These are phyloP conservation scores for Apostasia shenzhenica DNA, from an alignment of 106 monocot genomes.

Conservation along the genomic window DNA sequence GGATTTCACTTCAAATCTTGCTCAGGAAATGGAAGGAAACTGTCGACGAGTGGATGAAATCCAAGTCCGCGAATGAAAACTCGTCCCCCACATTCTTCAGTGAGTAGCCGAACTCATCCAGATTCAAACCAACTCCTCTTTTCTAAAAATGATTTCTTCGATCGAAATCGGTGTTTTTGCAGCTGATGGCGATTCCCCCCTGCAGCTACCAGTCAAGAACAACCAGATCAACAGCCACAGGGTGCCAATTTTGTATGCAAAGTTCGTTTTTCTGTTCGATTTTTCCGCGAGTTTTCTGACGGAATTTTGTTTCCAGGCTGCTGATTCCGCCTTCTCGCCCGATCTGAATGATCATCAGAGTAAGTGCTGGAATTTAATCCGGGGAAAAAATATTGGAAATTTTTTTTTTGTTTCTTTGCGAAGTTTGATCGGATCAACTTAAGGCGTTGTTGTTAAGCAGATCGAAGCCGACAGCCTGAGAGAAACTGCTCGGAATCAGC, in stretches of 20 bases:
- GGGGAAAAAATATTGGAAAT: no score
- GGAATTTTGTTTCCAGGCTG: slow-evolving; percentile 18
- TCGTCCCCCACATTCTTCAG: slow-evolving; percentile 32
- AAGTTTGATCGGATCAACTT: not conserved
- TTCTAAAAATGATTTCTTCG: slow-evolving; percentile 1
- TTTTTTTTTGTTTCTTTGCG: no score
- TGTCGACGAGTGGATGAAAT: slow-evolving; percentile 57
- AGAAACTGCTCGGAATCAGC: slow-evolving; percentile 12
- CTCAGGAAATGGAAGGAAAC: slow-evolving; percentile 64
- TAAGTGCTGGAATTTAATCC: not conserved
- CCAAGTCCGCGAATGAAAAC: slow-evolving; percentile 19
- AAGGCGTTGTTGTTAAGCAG: slow-evolving; percentile 10
- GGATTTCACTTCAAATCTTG: not conserved
- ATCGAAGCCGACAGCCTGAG: slow-evolving; percentile 18
- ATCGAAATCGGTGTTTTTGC: slow-evolving; percentile 6
- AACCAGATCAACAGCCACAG: slow-evolving; percentile 28
- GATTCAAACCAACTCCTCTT: not conserved
- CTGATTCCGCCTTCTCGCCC: slow-evolving; percentile 41
- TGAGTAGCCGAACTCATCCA: slow-evolving; percentile 18
- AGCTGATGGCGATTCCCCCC: slow-evolving; percentile 54
- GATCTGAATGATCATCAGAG: slow-evolving; percentile 33
- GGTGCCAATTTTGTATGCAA: slow-evolving; percentile 6
- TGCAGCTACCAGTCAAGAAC: slow-evolving; percentile 16
- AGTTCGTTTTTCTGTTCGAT: no score
- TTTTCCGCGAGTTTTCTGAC: no score